Base-by-base conservation (phyloP, 106 monocot genomes). In the Dendrobium chrysotoxum region DNA sequence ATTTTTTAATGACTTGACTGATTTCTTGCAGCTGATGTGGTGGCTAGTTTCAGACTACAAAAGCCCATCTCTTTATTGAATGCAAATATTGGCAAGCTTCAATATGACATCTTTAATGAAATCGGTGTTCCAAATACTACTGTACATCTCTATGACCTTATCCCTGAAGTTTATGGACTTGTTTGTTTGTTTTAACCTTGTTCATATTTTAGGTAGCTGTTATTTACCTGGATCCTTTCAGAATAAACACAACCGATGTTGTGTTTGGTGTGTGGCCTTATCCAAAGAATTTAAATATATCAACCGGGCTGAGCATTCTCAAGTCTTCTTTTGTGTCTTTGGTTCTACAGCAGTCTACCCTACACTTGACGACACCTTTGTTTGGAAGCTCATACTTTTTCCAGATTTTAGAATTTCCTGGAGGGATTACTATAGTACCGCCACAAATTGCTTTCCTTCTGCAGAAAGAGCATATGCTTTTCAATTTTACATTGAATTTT, bases 401-500 rank as follows among this genome's bases (percentile, higher is more conserved):
- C 82, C 88, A 99, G 83, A 87, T 99, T 80, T 79, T 88, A 65
- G 88, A 87, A 85, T 99, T 95, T 57, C 92, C 92, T 23, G 92
- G 92, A 76, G 98, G 95, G 80, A 95, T 99, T 84, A 93, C 98
- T 35, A 84, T 99, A 42, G 88, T 85, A 68, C 95, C 98, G 58
- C 85, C 79, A 77, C 98, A 95, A 87, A 86, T 23, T 83, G 98
- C 78, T 76, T 99, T 95, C 82, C 91, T 85, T 85, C 83, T 95
- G 79, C 94, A 95, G 91, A 90, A 92, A 72, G 82, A 78, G 28
- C 76, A 91, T 46, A 80, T 81, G 26, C 85, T 88, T 73, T 99
- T 99, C 68, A 99, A 95, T 83, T 99, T 99, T 80, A 90, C 86
- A 21, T 80, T 98, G 78, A 98, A 94, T 85, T 92, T 92, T 25